Conservation (phyloP, 495 filamentous ascomycete genomes). For the Hapsidospora chrysogenum region DNA sequence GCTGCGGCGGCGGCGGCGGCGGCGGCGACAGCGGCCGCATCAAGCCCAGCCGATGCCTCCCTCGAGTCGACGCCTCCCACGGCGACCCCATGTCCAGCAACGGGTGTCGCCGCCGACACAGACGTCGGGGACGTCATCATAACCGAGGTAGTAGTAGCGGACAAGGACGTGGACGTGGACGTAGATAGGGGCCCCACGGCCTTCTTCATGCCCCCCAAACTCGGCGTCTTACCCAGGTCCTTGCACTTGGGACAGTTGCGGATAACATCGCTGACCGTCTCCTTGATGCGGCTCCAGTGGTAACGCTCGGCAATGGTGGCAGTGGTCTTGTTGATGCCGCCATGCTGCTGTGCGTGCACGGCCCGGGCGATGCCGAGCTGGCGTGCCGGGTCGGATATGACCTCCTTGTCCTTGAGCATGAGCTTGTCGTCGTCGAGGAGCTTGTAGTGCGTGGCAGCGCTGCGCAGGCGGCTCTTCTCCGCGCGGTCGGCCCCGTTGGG, state of each 20-base stretch:
- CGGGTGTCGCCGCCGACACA: slow-evolving; percentile 7
- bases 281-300: slow-evolving; percentile 98
- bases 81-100: slow-evolving; percentile 7
- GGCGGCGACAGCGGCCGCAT: no score
- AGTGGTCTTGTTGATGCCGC: slow-evolving; percentile 96
- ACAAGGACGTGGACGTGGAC: slow-evolving; percentile 1
- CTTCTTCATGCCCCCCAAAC: slow-evolving; percentile 2
- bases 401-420: slow-evolving; percentile 96
- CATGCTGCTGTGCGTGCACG: slow-evolving; percentile 65
- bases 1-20: no score
- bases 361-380: slow-evolving; percentile 80
- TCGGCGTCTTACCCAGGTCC: slow-evolving; percentile 44
- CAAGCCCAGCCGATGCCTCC: no score
- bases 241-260: slow-evolving; percentile 84
- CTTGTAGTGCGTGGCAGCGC: slow-evolving; percentile 92
- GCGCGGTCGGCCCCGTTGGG: slow-evolving; percentile 85
- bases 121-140: slow-evolving; percentile 6
- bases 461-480: slow-evolving; percentile 85
- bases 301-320: slow-evolving; percentile 85
- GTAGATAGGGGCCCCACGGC: no score
- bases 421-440: slow-evolving; percentile 61
- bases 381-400: slow-evolving; percentile 75
- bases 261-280: slow-evolving; percentile 89
- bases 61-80: slow-evolving; percentile 4
- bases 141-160: background rate